These are phyloP conservation scores for Croton laevigatus DNA, from an alignment of 441 rosid genomes.

Conservation along the genomic window DNA sequence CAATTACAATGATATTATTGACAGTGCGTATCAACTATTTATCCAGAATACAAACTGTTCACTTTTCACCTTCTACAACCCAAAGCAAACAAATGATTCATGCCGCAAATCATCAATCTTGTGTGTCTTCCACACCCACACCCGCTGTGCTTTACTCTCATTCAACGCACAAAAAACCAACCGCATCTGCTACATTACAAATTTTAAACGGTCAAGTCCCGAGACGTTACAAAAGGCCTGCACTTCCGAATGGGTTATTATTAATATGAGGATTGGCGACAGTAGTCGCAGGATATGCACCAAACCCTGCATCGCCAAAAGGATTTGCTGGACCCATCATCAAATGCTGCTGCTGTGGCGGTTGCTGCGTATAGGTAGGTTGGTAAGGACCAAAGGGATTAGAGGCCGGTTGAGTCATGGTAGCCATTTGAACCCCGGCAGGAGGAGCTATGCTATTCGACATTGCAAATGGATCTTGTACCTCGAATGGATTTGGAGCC, in stretches of 20 bases:
- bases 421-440: slow-evolving; percentile 47
- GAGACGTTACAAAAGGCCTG: slow-evolving; percentile 60
- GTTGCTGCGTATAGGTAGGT: slow-evolving; percentile 43
- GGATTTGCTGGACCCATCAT: slow-evolving; percentile 53
- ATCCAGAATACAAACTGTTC: slow-evolving; percentile 18
- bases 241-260: slow-evolving; percentile 86
- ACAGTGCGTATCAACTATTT: slow-evolving; percentile 13
- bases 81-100: slow-evolving; percentile 10
- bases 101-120: slow-evolving; percentile 26
- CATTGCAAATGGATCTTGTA: slow-evolving; percentile 64
- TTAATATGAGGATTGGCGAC: slow-evolving; percentile 36
- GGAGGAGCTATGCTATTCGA: slow-evolving; percentile 51
- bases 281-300: slow-evolving; percentile 50
- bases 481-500: slow-evolving; percentile 86
- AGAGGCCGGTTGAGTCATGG: slow-evolving; percentile 45
- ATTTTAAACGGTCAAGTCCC: slow-evolving; percentile 11
- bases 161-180: slow-evolving; percentile 21
- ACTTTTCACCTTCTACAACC: slow-evolving; percentile 26
- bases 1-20: slow-evolving; percentile 11
- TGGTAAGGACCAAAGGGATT: slow-evolving; percentile 80
- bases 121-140: slow-evolving; percentile 5
- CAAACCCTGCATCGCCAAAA: slow-evolving; percentile 67
- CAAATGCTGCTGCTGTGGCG: slow-evolving; percentile 47
- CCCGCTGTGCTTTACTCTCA: slow-evolving; percentile 18
- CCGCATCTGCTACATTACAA: slow-evolving; percentile 14